A percentile compares a stretch with the other conserved stretches of the same genome.
These are phyloP conservation scores for Biscogniauxia sp. DNA, from an alignment of 2,329 filamentous ascomycete genomes.

Conservation along the genomic window DNA sequence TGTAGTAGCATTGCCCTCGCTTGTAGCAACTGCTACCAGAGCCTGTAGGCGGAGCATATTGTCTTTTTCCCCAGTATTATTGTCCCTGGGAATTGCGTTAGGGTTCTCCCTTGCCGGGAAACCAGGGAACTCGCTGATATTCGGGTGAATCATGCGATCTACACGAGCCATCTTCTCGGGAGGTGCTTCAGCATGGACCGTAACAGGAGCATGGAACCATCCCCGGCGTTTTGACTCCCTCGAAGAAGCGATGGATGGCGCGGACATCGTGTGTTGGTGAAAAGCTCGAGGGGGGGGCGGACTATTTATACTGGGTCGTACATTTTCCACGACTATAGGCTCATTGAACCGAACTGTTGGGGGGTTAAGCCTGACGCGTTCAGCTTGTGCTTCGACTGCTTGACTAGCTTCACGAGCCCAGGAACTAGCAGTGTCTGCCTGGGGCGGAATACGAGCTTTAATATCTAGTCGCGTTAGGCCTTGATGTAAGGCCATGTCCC, in stretches of 20 bases:
- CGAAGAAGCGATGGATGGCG: slow-evolving; percentile 53
- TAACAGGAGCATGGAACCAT: slow-evolving; percentile 64
- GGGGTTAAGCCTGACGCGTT: slow-evolving; percentile 45
- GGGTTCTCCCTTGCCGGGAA: slow-evolving; percentile 43
- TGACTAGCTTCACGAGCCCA: slow-evolving; percentile 59
- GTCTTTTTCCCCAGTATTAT: slow-evolving; percentile 35
- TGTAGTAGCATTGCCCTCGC: slow-evolving; percentile 44
- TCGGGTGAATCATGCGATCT: slow-evolving; percentile 58
- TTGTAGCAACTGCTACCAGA: slow-evolving; percentile 63
- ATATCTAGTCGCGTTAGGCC: slow-evolving; percentile 67
- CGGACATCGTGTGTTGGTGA: slow-evolving; percentile 60
- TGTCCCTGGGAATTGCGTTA: slow-evolving; percentile 31
- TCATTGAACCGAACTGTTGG: slow-evolving; percentile 57
- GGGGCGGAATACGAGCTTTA: slow-evolving; percentile 44
- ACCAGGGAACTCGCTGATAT: slow-evolving; percentile 50
- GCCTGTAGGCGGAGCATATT: slow-evolving; percentile 59
- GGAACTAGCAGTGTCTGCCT: slow-evolving; percentile 49
- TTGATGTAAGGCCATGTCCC: slow-evolving; percentile 65
- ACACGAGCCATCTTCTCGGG: slow-evolving; percentile 45
- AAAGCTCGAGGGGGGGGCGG: slow-evolving; percentile 28
- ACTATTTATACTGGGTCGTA: slow-evolving; percentile 11
- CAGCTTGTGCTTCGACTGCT: slow-evolving; percentile 54
- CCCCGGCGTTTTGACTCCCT: slow-evolving; percentile 65
- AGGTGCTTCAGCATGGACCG: slow-evolving; percentile 36
- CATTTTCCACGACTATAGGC: slow-evolving; percentile 32